These are phyloP conservation scores for Ophiostoma novo-ulmi DNA, from an alignment of 2,329 filamentous ascomycete species.

Conservation along the genomic window DNA sequence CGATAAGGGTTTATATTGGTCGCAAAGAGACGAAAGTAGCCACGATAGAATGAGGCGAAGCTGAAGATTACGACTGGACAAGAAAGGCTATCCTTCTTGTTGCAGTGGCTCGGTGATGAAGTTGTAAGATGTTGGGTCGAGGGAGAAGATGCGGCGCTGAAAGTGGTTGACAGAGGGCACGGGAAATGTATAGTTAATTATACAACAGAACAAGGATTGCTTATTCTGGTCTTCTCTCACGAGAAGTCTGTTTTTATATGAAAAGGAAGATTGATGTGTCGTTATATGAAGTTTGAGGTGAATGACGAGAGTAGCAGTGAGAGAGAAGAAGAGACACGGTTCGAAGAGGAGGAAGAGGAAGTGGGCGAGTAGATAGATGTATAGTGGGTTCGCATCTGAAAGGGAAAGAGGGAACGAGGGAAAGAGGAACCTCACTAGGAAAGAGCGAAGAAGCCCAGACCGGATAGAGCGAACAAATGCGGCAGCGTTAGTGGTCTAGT, in stretches of 20 bases:
- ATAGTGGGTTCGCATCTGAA: constrained; percentile 16
- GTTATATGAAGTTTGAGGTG: not conserved
- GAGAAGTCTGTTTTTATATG: not conserved
- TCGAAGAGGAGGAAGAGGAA: not conserved
- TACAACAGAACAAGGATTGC: constrained; percentile 19
- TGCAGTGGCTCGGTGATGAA: constrained; percentile 9
- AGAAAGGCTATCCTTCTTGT: not conserved
- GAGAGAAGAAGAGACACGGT: not conserved
- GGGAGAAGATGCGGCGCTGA: constrained; percentile 14
- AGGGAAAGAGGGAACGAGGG: constrained; percentile 13
- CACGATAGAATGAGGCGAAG: not conserved
- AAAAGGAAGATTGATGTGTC: not conserved
- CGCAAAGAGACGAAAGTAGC: not conserved
- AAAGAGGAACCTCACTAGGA: not conserved
- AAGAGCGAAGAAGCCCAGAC: constrained; percentile 12
- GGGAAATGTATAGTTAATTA: constrained; percentile 10
- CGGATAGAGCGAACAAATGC: constrained; percentile 17
- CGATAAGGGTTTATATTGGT: constrained; percentile 3
- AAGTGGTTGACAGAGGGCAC: not conserved
- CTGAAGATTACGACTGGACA: not conserved
- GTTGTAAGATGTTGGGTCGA: constrained; percentile 6
- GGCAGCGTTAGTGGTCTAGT: constrained; percentile 2
- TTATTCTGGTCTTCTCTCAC: constrained; percentile 21
- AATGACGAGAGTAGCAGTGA: constrained; percentile 7
- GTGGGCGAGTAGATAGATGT: not conserved